Conservation (phyloP, 176 grass and related monocot species). For the Cenchrus americanus region DNA sequence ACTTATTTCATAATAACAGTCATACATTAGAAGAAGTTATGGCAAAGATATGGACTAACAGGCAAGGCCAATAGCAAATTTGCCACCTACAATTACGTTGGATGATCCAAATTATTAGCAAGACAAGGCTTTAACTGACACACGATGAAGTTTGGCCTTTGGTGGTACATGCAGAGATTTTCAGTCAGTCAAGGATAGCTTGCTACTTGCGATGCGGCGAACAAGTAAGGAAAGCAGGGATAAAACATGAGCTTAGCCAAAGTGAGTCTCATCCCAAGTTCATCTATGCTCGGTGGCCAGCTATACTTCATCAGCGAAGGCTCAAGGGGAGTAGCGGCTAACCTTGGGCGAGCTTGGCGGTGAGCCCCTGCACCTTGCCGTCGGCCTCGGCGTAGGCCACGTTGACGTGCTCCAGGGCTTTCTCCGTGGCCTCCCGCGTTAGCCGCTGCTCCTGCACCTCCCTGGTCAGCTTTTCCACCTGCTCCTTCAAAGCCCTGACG, state of each 20-base stretch:
- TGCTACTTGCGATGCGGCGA: neutral
- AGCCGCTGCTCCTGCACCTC: constrained; percentile 72
- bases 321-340: constrained; percentile 33
- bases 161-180: neutral
- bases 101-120: neutral
- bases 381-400: constrained; percentile 75
- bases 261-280: neutral
- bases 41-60: neutral
- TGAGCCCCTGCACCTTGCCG: constrained; percentile 75
- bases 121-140: neutral
- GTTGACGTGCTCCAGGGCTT: constrained; percentile 82
- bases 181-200: neutral
- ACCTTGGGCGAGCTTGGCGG: constrained; percentile 85
- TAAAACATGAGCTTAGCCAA: neutral
- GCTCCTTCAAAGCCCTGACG: constrained; percentile 59
- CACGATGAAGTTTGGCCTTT: neutral
- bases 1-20: neutral
- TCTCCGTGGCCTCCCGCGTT: constrained; percentile 76
- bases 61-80: neutral
- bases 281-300: neutral
- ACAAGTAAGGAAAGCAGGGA: neutral
- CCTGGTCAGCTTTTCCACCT: constrained; percentile 64
- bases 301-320: neutral
- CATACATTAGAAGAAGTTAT: neutral
- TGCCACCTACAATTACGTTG: neutral